phyloP scores from a whole-genome alignment of 768 basidiomycete species.

The Trametes sanguinea region DNA sequence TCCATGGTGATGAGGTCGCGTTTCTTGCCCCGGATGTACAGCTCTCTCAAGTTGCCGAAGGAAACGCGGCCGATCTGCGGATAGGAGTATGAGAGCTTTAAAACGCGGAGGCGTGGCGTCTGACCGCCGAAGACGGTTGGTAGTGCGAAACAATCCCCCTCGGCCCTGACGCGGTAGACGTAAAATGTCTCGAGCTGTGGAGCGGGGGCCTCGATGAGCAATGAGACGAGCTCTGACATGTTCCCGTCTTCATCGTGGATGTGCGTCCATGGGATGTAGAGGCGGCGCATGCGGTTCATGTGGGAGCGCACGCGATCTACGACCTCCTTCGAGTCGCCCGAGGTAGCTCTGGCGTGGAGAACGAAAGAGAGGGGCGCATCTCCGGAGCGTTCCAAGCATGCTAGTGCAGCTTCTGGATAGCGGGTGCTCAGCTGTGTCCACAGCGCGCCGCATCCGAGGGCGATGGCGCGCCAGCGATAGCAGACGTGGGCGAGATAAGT shows the following conservation, averaged over 20 bases:
- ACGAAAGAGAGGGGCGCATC: constrained; percentile 31
- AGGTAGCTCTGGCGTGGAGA: constrained; percentile 16
- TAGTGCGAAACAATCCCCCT: constrained; percentile 23
- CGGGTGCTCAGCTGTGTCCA: constrained; percentile 33
- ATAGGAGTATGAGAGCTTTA: constrained; percentile 26
- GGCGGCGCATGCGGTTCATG: constrained; percentile 26
- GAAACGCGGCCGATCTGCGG: constrained; percentile 23
- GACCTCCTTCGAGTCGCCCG: constrained; percentile 19
- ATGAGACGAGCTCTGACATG: constrained; percentile 19
- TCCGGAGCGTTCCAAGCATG: constrained; percentile 30
- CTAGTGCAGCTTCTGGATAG: constrained; percentile 26
- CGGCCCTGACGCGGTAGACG: constrained; percentile 24
- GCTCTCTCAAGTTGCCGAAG: constrained; percentile 22
- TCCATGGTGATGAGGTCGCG: constrained; percentile 25
- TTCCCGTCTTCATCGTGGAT: constrained; percentile 23
- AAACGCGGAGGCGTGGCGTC: constrained; percentile 24
- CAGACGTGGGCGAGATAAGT: constrained; percentile 29
- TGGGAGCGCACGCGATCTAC: constrained; percentile 26
- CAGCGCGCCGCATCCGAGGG: constrained; percentile 24
- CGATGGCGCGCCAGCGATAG: constrained; percentile 29
- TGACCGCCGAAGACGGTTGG: constrained; percentile 28
- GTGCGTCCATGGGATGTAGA: constrained; percentile 29
- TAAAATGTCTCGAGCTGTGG: constrained; percentile 29
- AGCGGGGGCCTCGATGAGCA: constrained; percentile 24
- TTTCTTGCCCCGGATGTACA: constrained; percentile 31